Percentiles rank a stretch among this genome's conserved stretches.
Conservation (phyloP, 768 basidiomycete species). For the Rhodocollybia butyracea region DNA sequence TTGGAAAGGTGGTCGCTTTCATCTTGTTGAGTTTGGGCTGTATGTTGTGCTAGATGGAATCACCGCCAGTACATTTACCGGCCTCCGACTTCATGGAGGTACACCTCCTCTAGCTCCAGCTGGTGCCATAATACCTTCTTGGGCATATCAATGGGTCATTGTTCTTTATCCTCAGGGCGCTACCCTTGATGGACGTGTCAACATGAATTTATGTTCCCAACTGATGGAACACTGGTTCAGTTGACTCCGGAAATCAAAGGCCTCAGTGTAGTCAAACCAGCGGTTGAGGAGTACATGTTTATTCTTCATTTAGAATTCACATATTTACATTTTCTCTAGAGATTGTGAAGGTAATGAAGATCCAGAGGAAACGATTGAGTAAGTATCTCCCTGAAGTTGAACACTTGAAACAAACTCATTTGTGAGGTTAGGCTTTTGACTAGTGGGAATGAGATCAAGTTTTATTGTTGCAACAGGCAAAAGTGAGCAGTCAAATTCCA, state of each 20-base stretch:
- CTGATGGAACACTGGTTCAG: not conserved
- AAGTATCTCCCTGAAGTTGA: too few relatives aligned
- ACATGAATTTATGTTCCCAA: not conserved
- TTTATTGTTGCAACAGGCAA: too few relatives aligned
- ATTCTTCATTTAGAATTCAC: not conserved
- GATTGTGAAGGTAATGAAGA: too few relatives aligned
- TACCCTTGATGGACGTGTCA: not conserved
- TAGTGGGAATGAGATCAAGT: not conserved
- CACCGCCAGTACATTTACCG: slow-evolving; percentile 8
- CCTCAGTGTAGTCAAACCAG: too few relatives aligned
- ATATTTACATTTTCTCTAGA: too few relatives aligned
- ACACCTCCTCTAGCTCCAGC: slow-evolving; percentile 11
- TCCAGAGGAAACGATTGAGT: too few relatives aligned
- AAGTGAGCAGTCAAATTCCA: too few relatives aligned
- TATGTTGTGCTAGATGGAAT: slow-evolving; percentile 7
- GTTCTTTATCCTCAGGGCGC: not conserved
- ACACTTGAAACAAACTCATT: too few relatives aligned
- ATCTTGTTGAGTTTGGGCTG: slow-evolving; percentile 12
- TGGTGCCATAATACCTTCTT: not conserved
- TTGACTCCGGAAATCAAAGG: not conserved
- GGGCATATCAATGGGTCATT: not conserved
- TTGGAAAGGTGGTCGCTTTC: slow-evolving; percentile 15
- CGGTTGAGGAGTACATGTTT: too few relatives aligned
- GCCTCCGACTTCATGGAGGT: slow-evolving; percentile 13
- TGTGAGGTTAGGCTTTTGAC: too few relatives aligned